Conservation (phyloP, 106 monocot species). For the Platanthera guangdongensis region DNA sequence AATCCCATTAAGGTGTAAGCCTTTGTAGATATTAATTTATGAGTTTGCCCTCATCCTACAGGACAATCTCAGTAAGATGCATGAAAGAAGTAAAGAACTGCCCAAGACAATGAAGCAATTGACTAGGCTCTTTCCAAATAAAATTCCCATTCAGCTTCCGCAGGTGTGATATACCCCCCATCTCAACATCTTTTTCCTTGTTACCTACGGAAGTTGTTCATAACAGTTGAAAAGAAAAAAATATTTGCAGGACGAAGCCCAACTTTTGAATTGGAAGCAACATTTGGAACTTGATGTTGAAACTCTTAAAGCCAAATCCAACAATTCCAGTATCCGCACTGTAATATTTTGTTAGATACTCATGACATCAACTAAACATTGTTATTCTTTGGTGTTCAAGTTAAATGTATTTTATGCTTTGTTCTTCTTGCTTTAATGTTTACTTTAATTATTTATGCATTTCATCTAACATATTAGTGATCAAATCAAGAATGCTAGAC, state of each 20-base stretch:
- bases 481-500: too few relatives aligned
- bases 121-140: conserved; percentile 77
- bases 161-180: conserved; percentile 31
- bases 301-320: conserved; percentile 90
- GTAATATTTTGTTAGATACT: conserved; percentile 39
- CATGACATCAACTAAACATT: neutral
- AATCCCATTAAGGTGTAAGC: neutral
- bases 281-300: conserved; percentile 86
- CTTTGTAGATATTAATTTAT: neutral
- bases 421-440: neutral
- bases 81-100: conserved; percentile 79
- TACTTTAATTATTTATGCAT: neutral
- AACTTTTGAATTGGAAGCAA: conserved; percentile 75
- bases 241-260: conserved; percentile 55
- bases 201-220: conserved; percentile 6
- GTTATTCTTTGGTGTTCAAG: neutral
- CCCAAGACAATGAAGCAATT: conserved; percentile 91
- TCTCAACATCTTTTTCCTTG: neutral
- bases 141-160: conserved; percentile 78
- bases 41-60: conserved; percentile 10
- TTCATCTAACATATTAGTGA: neutral
- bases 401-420: neutral
- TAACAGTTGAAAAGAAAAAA: neutral
- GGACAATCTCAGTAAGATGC: conserved; percentile 75
- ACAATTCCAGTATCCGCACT: conserved; percentile 58